Conservation (phyloP, 2,329 filamentous ascomycete genomes). For the Aspergillus sp. region DNA sequence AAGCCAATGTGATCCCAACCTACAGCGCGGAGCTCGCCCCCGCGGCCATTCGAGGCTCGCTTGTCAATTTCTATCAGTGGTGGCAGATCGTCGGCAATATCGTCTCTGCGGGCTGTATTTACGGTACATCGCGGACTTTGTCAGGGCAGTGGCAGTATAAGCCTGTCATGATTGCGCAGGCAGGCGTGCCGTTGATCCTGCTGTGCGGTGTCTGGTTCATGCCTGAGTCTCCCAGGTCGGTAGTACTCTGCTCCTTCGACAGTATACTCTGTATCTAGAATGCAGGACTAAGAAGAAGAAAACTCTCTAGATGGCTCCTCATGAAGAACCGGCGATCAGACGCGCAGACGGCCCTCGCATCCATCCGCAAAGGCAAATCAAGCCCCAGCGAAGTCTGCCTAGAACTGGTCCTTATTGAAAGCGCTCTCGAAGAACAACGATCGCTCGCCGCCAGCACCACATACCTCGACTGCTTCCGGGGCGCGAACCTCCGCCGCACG, state of each 20-base stretch:
- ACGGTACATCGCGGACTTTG: not conserved
- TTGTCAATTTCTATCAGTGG: not conserved
- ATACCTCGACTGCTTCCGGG: conserved; percentile 50
- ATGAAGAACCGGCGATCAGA: not conserved
- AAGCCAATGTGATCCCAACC: not conserved
- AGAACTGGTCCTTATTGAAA: conserved; percentile 76
- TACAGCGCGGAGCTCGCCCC: not conserved
- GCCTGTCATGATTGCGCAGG: not conserved
- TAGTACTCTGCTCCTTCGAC: not conserved
- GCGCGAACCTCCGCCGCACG: not conserved
- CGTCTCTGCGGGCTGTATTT: not conserved
- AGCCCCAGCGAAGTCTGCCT: not conserved
- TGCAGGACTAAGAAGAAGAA: too few species aligned
- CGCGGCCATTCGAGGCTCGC: not conserved
- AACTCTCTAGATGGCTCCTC: not conserved
- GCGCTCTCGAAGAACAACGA: conserved; percentile 77
- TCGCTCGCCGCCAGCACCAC: conserved; percentile 67
- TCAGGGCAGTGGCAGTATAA: not conserved
- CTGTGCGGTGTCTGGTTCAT: not conserved
- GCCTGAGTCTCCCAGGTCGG: not conserved
- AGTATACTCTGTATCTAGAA: not conserved
- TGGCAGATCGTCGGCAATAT: not conserved
- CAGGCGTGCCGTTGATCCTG: not conserved
- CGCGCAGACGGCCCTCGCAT: not conserved
- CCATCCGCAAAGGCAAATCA: not conserved